Conservation (phyloP, 2,329 filamentous ascomycete species). For the Xylariaceae sp. region DNA sequence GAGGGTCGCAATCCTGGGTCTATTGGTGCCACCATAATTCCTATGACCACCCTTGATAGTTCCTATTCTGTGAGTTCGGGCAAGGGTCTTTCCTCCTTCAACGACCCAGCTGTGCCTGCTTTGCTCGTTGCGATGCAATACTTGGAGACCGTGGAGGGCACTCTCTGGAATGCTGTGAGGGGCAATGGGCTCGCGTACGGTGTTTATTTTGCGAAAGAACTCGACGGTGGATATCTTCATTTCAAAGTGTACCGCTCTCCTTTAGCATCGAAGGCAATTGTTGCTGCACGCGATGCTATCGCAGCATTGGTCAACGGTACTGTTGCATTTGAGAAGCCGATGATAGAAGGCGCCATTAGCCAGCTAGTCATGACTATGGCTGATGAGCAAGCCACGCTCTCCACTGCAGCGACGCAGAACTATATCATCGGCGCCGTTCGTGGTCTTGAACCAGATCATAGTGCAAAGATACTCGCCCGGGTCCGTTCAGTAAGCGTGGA, state of each 20-base stretch:
- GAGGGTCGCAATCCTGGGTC: slow-evolving; percentile 74
- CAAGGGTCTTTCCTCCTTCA: slow-evolving; percentile 70
- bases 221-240: slow-evolving; percentile 76
- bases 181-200: slow-evolving; percentile 94
- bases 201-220: slow-evolving; percentile 71
- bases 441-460: slow-evolving; percentile 73
- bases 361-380: slow-evolving; percentile 84
- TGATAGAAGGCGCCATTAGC: slow-evolving; percentile 87
- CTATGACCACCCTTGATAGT: slow-evolving; percentile 89
- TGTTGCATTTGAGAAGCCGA: slow-evolving; percentile 70
- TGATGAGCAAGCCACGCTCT: slow-evolving; percentile 84
- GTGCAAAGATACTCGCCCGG: slow-evolving; percentile 69
- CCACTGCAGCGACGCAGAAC: slow-evolving; percentile 75
- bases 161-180: slow-evolving; percentile 89
- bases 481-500: slow-evolving; percentile 74
- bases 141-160: slow-evolving; percentile 89
- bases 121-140: slow-evolving; percentile 87
- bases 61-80: slow-evolving; percentile 80
- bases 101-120: slow-evolving; percentile 75
- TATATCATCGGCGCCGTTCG: slow-evolving; percentile 81
- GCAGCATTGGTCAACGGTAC: slow-evolving; percentile 70
- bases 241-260: slow-evolving; percentile 90
- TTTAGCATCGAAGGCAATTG: slow-evolving; percentile 82
- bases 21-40: slow-evolving; percentile 73
- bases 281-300: slow-evolving; percentile 72